A percentile compares a stretch with the other conserved stretches of the same genome.
Evolutionary conservation across 305 asterid species (phyloP).

Genomic region (Solanum aculeatissimum): DNA sequence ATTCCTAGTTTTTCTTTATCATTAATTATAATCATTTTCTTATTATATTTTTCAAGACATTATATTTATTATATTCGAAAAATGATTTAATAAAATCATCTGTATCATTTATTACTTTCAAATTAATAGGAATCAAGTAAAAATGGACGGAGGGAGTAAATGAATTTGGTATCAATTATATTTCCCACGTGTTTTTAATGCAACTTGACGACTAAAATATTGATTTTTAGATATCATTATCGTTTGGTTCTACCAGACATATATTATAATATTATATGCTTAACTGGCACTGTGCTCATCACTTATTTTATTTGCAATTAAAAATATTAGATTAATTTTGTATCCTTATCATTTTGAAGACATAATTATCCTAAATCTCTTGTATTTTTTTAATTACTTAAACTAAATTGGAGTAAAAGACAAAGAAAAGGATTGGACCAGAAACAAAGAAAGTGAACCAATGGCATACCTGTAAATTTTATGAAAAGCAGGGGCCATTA

Average conservation of each 20-base stretch:
- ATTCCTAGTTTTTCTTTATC: no score
- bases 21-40: no score
- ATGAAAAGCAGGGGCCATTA: background rate
- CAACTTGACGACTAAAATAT: background rate
- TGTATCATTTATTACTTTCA: no score
- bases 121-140: no score
- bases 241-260: background rate
- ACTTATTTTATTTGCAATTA: background rate
- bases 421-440: background rate
- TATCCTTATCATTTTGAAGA: background rate
- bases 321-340: background rate
- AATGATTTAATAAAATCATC: no score
- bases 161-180: background rate
- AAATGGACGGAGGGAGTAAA: no score
- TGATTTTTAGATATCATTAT: background rate
- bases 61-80: no score
- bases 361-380: background rate
- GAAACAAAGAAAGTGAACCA: background rate
- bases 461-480: background rate
- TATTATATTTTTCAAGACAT: no score
- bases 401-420: background rate
- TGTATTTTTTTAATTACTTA: background rate
- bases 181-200: slow-evolving; percentile 8
- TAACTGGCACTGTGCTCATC: background rate
- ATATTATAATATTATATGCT: background rate